These are phyloP conservation scores for Candida ortonii DNA, from an alignment of 805 yeast species.

Conservation along the genomic window DNA sequence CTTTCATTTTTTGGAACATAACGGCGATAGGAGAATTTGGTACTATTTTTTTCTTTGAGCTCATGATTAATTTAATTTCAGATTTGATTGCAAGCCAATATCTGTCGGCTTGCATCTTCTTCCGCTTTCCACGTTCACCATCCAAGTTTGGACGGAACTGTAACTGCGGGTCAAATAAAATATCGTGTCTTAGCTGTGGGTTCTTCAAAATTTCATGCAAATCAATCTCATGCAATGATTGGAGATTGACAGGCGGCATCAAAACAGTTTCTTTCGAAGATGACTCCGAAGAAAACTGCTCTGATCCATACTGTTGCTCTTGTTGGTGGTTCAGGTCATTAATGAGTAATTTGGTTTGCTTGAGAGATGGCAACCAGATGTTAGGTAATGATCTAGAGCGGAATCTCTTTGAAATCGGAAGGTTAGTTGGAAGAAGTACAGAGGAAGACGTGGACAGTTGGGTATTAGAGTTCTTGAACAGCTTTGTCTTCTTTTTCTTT, in stretches of 20 bases:
- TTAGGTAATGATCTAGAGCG: conserved; percentile 36
- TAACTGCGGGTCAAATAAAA: conserved; percentile 84
- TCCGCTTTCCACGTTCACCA: conserved; percentile 84
- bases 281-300: conserved; percentile 3
- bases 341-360: conserved; percentile 18
- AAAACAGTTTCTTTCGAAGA: conserved; percentile 13
- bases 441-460: conserved; percentile 9
- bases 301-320: background rate
- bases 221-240: conserved; percentile 81
- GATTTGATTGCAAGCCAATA: conserved; percentile 77
- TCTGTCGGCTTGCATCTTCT: conserved; percentile 69
- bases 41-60: conserved; percentile 13
- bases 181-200: conserved; percentile 91
- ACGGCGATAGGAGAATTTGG: conserved; percentile 48
- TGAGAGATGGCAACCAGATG: conserved; percentile 29
- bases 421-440: conserved; percentile 5
- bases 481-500: conserved; percentile 17
- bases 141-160: conserved; percentile 90
- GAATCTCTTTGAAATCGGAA: conserved; percentile 27
- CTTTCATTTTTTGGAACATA: conserved; percentile 73
- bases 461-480: conserved; percentile 11
- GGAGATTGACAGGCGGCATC: conserved; percentile 80
- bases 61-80: conserved; percentile 52
- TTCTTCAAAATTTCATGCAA: conserved; percentile 83
- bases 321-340: conserved; percentile 19